Percentiles rank a stretch among this genome's conserved stretches.
phyloP scores from a whole-genome alignment of 768 basidiomycete species.

The Russula olivacea region DNA sequence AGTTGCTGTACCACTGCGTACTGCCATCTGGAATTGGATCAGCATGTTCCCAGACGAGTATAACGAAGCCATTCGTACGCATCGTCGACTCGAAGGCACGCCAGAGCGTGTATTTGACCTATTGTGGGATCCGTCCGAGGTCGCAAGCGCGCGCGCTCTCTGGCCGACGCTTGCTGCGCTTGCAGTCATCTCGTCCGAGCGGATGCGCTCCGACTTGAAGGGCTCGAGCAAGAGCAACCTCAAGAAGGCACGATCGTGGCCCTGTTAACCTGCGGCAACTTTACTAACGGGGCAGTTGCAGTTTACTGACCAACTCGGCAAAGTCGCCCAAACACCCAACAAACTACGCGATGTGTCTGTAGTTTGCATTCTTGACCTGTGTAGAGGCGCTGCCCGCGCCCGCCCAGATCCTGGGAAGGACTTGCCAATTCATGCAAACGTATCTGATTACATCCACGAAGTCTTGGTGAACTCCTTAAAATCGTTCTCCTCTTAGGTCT shows the following conservation, averaged over 20 bases:
- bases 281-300: conserved; percentile 33
- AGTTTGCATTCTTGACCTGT: conserved; percentile 71
- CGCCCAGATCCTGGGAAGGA: conserved; percentile 42
- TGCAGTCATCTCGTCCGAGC: conserved; percentile 63
- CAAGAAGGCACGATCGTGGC: conserved; percentile 17
- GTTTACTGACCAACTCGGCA: conserved; percentile 58
- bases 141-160: conserved; percentile 44
- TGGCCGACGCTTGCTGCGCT: conserved; percentile 82
- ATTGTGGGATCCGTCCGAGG: conserved; percentile 43
- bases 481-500: conserved; percentile 23
- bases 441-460: conserved; percentile 71
- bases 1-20: conserved; percentile 64
- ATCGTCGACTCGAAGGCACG: conserved; percentile 66
- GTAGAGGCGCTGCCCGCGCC: conserved; percentile 59
- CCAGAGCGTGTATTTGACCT: conserved; percentile 86
- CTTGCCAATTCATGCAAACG: conserved; percentile 55
- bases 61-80: conserved; percentile 57
- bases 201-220: conserved; percentile 48
- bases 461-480: conserved; percentile 50
- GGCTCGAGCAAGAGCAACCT: conserved; percentile 23
- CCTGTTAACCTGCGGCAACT: background rate
- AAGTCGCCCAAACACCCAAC: conserved; percentile 37
- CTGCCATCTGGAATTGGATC: conserved; percentile 89
- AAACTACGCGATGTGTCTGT: conserved; percentile 63
- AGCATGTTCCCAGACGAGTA: conserved; percentile 73